These are phyloP conservation scores for Macrolepiota albuminosa DNA, from an alignment of 768 basidiomycete genomes.

Conservation along the genomic window DNA sequence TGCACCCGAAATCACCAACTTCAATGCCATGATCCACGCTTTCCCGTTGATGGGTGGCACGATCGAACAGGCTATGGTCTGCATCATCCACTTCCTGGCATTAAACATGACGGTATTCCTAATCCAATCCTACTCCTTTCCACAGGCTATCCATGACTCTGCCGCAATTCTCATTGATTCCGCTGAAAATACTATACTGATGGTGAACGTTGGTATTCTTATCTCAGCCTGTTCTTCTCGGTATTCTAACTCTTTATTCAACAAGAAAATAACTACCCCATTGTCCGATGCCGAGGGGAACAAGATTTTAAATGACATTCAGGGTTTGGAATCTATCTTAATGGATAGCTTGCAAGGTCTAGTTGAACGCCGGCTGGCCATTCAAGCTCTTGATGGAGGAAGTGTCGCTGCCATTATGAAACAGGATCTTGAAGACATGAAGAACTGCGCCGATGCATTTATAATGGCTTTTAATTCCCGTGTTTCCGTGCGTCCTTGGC, in stretches of 20 bases:
- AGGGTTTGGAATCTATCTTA: not conserved
- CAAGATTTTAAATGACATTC: not conserved
- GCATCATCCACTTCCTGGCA: not conserved
- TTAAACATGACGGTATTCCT: not conserved
- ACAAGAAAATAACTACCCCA: not conserved
- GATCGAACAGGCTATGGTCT: not conserved
- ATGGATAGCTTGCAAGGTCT: not conserved
- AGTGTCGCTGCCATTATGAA: not conserved
- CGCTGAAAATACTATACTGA: not conserved
- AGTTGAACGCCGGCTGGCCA: not conserved
- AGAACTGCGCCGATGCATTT: not conserved
- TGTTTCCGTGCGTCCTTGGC: not conserved
- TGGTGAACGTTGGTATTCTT: not conserved
- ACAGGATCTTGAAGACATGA: not conserved
- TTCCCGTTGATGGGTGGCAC: not conserved
- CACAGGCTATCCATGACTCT: not conserved
- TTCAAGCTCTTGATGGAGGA: not conserved
- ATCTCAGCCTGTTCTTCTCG: not conserved
- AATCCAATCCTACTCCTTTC: not conserved
- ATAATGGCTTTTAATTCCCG: not conserved
- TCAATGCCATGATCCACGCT: not conserved
- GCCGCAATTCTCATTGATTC: not conserved
- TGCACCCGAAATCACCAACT: not conserved
- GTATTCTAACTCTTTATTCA: not conserved
- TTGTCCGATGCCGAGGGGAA: not conserved